A percentile compares a stretch with the other conserved stretches of the same genome.
Evolutionary conservation across 176 grass and related monocot genomes (phyloP).

Genomic region (Echinochloa phyllopogon): DNA sequence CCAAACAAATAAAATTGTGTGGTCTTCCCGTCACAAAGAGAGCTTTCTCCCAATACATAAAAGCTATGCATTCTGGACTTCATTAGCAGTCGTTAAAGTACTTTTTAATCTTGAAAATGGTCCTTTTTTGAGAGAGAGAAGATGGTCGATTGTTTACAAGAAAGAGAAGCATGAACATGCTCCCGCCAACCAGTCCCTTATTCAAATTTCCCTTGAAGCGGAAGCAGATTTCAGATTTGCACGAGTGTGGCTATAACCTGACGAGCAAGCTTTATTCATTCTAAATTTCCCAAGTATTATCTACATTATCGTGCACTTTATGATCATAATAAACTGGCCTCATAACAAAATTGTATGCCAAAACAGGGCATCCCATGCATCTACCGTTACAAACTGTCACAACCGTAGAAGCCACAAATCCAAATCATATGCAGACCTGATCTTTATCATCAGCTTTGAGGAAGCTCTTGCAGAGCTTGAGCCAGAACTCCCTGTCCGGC

Average conservation of each 20-base stretch:
- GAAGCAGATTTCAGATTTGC: background rate
- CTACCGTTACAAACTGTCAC: background rate
- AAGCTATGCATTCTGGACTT: background rate
- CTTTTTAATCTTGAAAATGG: background rate
- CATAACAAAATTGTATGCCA: background rate
- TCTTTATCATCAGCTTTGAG: conserved; percentile 57
- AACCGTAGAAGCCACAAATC: background rate
- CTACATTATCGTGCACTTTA: background rate
- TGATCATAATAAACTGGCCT: background rate
- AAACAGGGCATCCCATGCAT: conserved; percentile 9
- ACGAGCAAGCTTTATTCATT: conserved; percentile 6
- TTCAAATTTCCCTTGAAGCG: background rate
- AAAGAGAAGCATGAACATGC: background rate
- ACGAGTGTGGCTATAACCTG: background rate
- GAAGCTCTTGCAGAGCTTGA: conserved; percentile 81
- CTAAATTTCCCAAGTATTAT: background rate
- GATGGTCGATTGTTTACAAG: background rate
- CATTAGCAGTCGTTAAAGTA: background rate
- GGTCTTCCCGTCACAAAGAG: background rate
- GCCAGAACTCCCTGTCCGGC: conserved; percentile 74
- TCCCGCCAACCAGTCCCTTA: background rate
- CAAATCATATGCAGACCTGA: conserved; percentile 1
- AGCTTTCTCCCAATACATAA: background rate
- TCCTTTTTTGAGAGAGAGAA: background rate
- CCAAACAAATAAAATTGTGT: background rate